Evolutionary conservation across 805 yeast species (phyloP).

Genomic region (Metschnikowia bowlesiae): DNA sequence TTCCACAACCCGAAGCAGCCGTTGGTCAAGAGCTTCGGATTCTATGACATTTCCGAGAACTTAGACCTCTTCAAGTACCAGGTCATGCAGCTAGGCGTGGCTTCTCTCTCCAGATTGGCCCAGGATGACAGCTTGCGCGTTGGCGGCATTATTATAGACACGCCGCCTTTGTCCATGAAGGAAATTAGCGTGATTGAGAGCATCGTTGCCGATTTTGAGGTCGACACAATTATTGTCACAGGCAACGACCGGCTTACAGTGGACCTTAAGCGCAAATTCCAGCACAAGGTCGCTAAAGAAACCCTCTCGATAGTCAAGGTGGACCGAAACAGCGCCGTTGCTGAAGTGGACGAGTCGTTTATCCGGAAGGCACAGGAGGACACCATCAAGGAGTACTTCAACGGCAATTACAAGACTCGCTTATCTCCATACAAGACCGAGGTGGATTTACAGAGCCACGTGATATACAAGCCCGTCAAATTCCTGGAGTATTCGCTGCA

Average conservation of each 20-base stretch:
- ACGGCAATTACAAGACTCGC: conserved; percentile 63
- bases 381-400: conserved; percentile 81
- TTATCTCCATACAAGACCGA: conserved; percentile 86
- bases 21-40: conserved; percentile 74
- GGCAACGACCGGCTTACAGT: conserved; percentile 69
- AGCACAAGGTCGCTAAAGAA: conserved; percentile 25
- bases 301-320: conserved; percentile 53
- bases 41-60: conserved; percentile 56
- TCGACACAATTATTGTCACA: conserved; percentile 60
- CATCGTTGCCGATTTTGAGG: conserved; percentile 55
- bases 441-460: conserved; percentile 56
- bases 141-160: conserved; percentile 68
- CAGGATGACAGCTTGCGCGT: conserved; percentile 43
- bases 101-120: conserved; percentile 44
- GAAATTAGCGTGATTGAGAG: conserved; percentile 50
- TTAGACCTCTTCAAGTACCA: conserved; percentile 49
- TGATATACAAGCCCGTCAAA: conserved; percentile 57
- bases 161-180: conserved; percentile 58
- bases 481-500: conserved; percentile 33
- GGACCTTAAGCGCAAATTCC: conserved; percentile 54
- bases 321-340: conserved; percentile 71
- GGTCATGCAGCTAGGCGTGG: conserved; percentile 46
- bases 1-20: conserved; percentile 86
- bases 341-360: conserved; percentile 66
- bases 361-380: conserved; percentile 69